These are phyloP conservation scores for Alnus glutinosa DNA, from an alignment of 306 rosid genomes.

Conservation along the genomic window DNA sequence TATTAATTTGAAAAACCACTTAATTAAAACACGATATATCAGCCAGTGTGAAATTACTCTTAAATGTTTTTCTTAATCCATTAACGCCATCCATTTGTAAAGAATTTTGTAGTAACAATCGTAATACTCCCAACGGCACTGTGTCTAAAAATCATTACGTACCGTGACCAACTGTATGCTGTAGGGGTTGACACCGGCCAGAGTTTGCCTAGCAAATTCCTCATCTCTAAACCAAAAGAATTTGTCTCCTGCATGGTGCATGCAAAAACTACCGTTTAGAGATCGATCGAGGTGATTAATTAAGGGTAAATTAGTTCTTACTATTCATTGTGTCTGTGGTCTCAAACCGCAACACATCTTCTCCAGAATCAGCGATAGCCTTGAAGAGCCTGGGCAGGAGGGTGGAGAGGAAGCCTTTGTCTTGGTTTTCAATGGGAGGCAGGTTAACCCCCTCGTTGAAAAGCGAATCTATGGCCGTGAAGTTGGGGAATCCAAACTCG, in stretches of 20 bases:
- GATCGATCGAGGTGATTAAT: background rate
- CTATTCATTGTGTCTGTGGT: slow-evolving; percentile 56
- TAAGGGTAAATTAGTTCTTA: slow-evolving; percentile 14
- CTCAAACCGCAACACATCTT: slow-evolving; percentile 52
- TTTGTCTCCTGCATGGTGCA: slow-evolving; percentile 63
- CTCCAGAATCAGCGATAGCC: slow-evolving; percentile 15
- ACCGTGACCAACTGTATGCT: slow-evolving; percentile 70
- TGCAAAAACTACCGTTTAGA: background rate
- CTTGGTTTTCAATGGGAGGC: slow-evolving; percentile 28
- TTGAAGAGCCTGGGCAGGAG: slow-evolving; percentile 50
- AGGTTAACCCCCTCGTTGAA: slow-evolving; percentile 51
- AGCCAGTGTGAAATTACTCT: too few relatives aligned
- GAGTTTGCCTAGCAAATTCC: slow-evolving; percentile 82
- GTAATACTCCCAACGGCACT: too few relatives aligned
- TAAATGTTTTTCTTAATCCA: too few relatives aligned
- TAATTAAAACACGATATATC: too few relatives aligned
- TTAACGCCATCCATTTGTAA: too few relatives aligned
- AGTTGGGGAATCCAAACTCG: slow-evolving; percentile 45
- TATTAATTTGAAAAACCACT: too few relatives aligned
- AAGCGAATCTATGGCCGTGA: slow-evolving; percentile 58
- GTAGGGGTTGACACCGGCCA: slow-evolving; percentile 86
- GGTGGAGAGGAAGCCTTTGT: slow-evolving; percentile 18
- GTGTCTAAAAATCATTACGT: background rate
- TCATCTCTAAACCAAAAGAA: slow-evolving; percentile 87
- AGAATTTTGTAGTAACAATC: too few relatives aligned